These are phyloP conservation scores for Candida coleopterorum DNA, from an alignment of 805 yeast genomes.

Conservation along the genomic window DNA sequence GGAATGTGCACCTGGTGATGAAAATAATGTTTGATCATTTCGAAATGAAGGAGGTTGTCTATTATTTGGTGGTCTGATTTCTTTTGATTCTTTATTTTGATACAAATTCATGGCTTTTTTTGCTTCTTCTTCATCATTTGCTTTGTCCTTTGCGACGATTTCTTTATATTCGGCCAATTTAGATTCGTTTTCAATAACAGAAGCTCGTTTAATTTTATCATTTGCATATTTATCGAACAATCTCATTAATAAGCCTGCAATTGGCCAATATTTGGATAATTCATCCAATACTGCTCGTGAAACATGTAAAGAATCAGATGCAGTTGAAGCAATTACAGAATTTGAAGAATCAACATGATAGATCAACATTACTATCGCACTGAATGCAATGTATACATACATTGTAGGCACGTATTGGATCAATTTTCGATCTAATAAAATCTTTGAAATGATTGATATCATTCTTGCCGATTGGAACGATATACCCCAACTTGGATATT, in stretches of 20 bases:
- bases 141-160: constrained; percentile 12
- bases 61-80: neutral
- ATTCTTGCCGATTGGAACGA: constrained; percentile 79
- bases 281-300: constrained; percentile 35
- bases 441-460: constrained; percentile 60
- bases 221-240: constrained; percentile 40
- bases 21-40: neutral
- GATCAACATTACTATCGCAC: constrained; percentile 67
- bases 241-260: constrained; percentile 32
- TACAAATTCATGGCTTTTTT: constrained; percentile 2
- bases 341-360: constrained; percentile 54
- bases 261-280: constrained; percentile 34
- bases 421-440: constrained; percentile 45
- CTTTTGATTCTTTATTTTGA: constrained; percentile 1
- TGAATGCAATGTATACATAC: constrained; percentile 53
- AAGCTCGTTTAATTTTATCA: constrained; percentile 38
- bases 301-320: constrained; percentile 37
- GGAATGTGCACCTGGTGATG: constrained; percentile 13
- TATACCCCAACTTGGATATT: constrained; percentile 73
- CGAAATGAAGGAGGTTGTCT: neutral
- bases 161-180: constrained; percentile 37
- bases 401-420: constrained; percentile 53
- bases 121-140: too few species aligned
- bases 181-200: constrained; percentile 34
- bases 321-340: constrained; percentile 37